These are phyloP conservation scores for Salix koriyanagi DNA, from an alignment of 345 rosid species.

Conservation along the genomic window DNA sequence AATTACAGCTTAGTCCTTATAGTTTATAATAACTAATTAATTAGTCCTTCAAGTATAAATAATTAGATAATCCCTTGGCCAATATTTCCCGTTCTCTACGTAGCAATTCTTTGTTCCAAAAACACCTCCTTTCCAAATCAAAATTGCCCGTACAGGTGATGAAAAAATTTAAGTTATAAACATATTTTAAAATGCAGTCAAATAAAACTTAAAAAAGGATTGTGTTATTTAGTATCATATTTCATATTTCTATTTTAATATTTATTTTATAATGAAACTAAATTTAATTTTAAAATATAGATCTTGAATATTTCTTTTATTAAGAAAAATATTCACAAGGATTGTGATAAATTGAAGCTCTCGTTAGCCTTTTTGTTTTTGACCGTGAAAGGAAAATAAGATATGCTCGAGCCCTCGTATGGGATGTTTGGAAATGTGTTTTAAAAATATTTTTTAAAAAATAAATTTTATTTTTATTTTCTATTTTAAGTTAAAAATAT, in stretches of 20 bases:
- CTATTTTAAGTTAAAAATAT: no score
- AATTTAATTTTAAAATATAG: neutral
- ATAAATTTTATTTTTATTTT: no score
- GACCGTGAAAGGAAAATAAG: neutral
- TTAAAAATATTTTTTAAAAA: no score
- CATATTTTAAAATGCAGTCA: neutral
- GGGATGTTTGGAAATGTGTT: no score
- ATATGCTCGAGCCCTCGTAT: neutral
- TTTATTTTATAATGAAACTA: neutral
- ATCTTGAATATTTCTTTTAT: neutral
- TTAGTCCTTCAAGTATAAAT: neutral
- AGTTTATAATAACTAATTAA: neutral
- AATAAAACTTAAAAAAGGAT: neutral
- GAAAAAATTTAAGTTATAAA: neutral
- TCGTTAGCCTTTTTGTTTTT: rapidly evolving
- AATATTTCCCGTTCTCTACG: neutral
- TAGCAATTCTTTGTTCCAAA: neutral
- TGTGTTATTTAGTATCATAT: neutral
- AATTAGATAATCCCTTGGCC: neutral
- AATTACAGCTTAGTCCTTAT: neutral
- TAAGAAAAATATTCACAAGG: neutral
- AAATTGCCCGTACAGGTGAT: neutral
- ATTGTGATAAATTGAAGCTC: neutral
- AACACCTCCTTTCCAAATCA: neutral
- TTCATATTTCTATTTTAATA: neutral